phyloP scores from a whole-genome alignment of 768 basidiomycete species.

The Kwoniella heveanensis region DNA sequence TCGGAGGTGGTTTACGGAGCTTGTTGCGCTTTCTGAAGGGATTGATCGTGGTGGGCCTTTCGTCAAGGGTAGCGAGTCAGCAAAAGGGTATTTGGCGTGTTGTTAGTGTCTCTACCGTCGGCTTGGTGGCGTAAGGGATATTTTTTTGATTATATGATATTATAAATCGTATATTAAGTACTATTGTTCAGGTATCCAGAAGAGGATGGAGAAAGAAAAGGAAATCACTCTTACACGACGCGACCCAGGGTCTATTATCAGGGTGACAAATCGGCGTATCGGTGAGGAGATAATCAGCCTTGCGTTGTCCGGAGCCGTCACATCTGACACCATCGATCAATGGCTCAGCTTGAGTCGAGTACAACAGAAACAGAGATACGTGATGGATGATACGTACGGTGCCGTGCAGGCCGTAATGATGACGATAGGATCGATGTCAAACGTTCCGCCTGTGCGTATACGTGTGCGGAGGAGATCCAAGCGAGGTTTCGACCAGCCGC shows the following conservation, averaged over 20 bases:
- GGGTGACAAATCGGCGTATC: not conserved
- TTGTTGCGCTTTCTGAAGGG: conserved; percentile 4
- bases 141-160: not conserved
- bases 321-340: not conserved
- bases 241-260: not conserved
- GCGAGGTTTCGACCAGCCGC: not conserved
- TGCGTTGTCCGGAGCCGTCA: not conserved
- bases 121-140: not conserved
- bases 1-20: conserved; percentile 1
- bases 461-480: too few species aligned
- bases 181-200: not conserved
- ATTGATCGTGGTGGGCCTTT: not conserved
- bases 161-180: not conserved
- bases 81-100: not conserved
- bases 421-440: too few species aligned
- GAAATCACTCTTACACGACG: too few species aligned
- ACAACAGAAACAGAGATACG: too few species aligned
- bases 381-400: too few species aligned
- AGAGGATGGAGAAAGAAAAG: too few species aligned
- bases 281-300: not conserved
- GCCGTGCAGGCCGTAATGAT: too few species aligned
- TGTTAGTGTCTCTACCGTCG: not conserved
- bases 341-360: too few species aligned
- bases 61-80: not conserved
- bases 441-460: too few species aligned